These are phyloP conservation scores for Moringa oleifera DNA, from an alignment of 345 rosid species.

Conservation along the genomic window DNA sequence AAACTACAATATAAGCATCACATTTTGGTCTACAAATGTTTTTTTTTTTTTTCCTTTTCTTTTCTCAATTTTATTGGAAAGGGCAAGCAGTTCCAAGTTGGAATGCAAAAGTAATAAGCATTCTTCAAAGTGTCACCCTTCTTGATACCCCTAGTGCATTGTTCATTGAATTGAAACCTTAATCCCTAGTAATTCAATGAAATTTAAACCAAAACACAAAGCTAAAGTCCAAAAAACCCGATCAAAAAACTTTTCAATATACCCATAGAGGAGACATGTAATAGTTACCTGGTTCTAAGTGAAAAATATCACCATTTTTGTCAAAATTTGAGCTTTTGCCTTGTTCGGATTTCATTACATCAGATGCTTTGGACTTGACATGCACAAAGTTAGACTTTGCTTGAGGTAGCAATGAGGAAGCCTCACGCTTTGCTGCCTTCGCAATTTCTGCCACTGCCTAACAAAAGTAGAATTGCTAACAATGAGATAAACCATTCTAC, in stretches of 20 bases:
- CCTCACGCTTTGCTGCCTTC: constrained; percentile 72
- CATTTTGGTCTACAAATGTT: too few relatives aligned
- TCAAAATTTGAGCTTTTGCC: constrained; percentile 22
- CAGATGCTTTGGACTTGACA: constrained; percentile 42
- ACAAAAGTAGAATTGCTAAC: constrained; percentile 16
- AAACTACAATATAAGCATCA: not conserved
- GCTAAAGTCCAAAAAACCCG: constrained; percentile 2
- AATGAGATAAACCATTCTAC: not conserved
- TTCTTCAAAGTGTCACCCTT: too few relatives aligned
- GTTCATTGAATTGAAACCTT: not conserved
- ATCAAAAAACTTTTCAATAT: constrained; percentile 5
- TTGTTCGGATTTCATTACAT: constrained; percentile 24
- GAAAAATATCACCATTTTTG: constrained; percentile 12
- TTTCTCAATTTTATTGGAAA: too few relatives aligned
- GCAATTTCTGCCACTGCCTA: constrained; percentile 79
- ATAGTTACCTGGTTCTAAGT: constrained; percentile 27
- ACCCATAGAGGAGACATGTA: not conserved
- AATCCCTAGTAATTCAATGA: not conserved
- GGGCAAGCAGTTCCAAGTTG: too few relatives aligned
- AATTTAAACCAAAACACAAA: not conserved
- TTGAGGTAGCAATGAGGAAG: constrained; percentile 43
- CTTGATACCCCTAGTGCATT: too few relatives aligned
- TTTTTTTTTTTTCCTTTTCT: too few relatives aligned
- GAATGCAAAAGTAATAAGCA: too few relatives aligned
- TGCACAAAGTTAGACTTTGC: constrained; percentile 42